Evolutionary conservation across 345 rosid species (phyloP), one percentile per base, ranked within the genome.

Genomic region (Brassica rapa): DNA sequence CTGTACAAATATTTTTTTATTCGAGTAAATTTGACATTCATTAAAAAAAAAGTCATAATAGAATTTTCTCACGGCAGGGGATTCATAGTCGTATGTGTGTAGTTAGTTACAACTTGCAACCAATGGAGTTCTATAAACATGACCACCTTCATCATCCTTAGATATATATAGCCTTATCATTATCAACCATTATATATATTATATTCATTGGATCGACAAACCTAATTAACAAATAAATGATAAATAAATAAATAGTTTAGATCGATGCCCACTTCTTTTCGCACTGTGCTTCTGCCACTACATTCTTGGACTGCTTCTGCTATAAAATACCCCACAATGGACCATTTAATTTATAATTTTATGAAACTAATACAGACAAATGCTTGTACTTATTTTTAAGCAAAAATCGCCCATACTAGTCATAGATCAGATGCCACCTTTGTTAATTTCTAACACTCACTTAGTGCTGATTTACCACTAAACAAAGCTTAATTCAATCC

Each of bases 231-330:
- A 66, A 67, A 73, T 12, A 60, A 72, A 16, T 53, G 7, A 53
- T 53, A 53, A 51, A 51, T n/a, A 51, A 51, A 72, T 8, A 32
- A 67, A 16, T 46, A 70, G 8, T 69, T n/a, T 53, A 61, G 46
- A 73, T 73, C 74, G 51, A 73, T 73, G 65, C 41, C 77, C 78
- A 73, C 70, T 73, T 79, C 77, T 61, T 73, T 79, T 79, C 78
- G 74, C 82, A 79, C 75, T 74, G 71, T 73, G 63, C 66, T 74
- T 62, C 74, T 68, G 66, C 79, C 82, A 80, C 66, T 80, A 74
- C 75, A 80, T 80, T 74, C 79, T 74, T 80, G 74, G 78, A 79
- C 78, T 73, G 71, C 79, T 74, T 62, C 82, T 53, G 51, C 78
- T 74, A 68, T 69, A 55, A 53, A 62, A 68, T 60, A 60, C 57